Base-by-base conservation (phyloP, 345 rosid species). In the Turritis glabra region DNA sequence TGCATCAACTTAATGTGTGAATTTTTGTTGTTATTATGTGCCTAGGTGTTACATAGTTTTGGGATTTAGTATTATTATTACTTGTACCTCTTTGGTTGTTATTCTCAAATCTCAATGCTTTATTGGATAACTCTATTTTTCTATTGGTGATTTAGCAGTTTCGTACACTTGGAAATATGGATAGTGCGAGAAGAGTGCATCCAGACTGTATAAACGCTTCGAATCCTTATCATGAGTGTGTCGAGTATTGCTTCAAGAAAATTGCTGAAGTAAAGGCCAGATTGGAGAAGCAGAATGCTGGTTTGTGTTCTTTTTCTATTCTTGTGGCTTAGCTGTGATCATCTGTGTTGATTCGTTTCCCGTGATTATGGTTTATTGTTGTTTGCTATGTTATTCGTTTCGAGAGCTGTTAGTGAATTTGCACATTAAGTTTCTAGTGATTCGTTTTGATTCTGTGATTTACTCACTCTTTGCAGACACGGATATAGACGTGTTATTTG, bases 181-280 rank as follows among this genome's bases (percentile, higher is more conserved):
- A 23, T 59, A 79, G 62, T 47, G 87, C 82, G 38, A 80, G 85
- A 68, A 82, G 83, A 65, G 88, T 87, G 21, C 94, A 89, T 15
- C 86, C 83, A 0, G 90, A 84, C 47, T 89, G 91, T 78, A 85
- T 83, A 54, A 90, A 88, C 62, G 91, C 91, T 3, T 83, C 87
- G 10, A 90, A 90, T 77, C 96, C 90, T 47, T 88, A 82, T 75
- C 93, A 88, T 19, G 91, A 88, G 60, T 88, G 91, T 52, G 93
- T 87, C 0, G 99, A 90, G 37, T 95, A 84, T 78, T 92, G 97
- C 85, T 90, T 92, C 60, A 73, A 64, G 64, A 87, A 80, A 75
- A 92, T 95, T 27, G 96, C 91, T 4, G 91, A 88, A 82, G 86
- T 83, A 5, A 83, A 80, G 77, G 83, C 84, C 1, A 78, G 22